These are phyloP conservation scores for Mycosphaerella sp. DNA, from an alignment of 2,329 filamentous ascomycete genomes.

Conservation along the genomic window DNA sequence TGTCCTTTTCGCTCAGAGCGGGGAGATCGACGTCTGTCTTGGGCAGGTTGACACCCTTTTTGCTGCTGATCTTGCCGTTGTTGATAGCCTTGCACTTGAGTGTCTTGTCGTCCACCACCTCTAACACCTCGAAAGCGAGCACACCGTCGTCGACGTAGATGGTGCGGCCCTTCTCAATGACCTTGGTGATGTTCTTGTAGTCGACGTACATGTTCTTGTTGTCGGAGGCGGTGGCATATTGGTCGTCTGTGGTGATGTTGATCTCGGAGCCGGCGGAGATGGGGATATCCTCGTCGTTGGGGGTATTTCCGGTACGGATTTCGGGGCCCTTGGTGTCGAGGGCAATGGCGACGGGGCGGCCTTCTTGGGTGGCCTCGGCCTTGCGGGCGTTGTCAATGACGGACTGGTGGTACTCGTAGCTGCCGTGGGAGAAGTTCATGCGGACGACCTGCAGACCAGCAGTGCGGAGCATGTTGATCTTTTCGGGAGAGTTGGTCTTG, in stretches of 20 bases:
- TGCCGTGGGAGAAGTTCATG: constrained; percentile 98
- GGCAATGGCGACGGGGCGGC: constrained; percentile 90
- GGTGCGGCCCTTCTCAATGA: constrained; percentile 81
- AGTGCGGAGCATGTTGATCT: constrained; percentile 84
- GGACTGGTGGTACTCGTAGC: constrained; percentile 94
- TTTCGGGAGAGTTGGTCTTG: constrained; percentile 97
- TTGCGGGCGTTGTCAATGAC: constrained; percentile 93
- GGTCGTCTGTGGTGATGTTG: constrained; percentile 95
- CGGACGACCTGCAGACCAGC: constrained; percentile 95
- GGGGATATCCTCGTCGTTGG: constrained; percentile 65
- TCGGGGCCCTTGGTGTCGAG: constrained; percentile 81
- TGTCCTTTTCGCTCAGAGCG: constrained; percentile 96
- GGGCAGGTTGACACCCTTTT: constrained; percentile 98
- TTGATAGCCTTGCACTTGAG: constrained; percentile 82
- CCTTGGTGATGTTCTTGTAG: constrained; percentile 99
- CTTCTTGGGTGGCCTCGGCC: constrained; percentile 69
- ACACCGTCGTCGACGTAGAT: constrained; percentile 99
- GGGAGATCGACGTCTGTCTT: constrained; percentile 98
- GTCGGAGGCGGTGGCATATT: constrained; percentile 78
- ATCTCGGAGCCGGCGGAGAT: constrained; percentile 77
- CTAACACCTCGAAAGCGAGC: constrained; percentile 87
- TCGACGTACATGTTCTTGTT: constrained; percentile 97
- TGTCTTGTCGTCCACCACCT: constrained; percentile 82
- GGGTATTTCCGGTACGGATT: constrained; percentile 76
- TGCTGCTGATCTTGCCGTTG: constrained; percentile 97